phyloP scores from a whole-genome alignment of 192 early-diverging fungal genomes.

The Thamnidium elegans region DNA sequence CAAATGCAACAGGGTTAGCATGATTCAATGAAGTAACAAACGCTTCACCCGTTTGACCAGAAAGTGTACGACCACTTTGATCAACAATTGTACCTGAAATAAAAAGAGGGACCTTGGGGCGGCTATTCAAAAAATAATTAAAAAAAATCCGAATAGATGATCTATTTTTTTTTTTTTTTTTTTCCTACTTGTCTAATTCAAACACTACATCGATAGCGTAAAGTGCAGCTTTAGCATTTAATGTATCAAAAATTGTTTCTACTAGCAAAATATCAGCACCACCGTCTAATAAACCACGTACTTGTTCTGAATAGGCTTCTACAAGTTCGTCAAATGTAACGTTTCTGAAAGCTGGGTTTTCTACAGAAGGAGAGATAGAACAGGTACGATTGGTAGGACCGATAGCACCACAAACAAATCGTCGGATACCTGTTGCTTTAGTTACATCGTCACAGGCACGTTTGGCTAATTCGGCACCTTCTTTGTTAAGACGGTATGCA shows the following conservation, averaged over 20 bases:
- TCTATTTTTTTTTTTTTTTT: background rate
- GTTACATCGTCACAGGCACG: conserved; percentile 73
- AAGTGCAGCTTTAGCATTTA: conserved; percentile 95
- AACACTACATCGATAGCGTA: conserved; percentile 89
- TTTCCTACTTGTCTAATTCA: conserved; percentile 68
- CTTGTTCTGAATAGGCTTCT: conserved; percentile 87
- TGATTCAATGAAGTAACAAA: conserved; percentile 86
- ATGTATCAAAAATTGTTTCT: conserved; percentile 96
- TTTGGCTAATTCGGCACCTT: conserved; percentile 80
- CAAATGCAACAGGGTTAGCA: conserved; percentile 81
- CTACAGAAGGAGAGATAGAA: conserved; percentile 96
- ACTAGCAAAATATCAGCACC: conserved; percentile 91
- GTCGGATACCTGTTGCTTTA: conserved; percentile 57
- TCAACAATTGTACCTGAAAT: conserved; percentile 96
- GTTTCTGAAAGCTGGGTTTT: conserved; percentile 93
- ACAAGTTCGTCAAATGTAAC: conserved; percentile 94
- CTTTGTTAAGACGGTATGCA: conserved; percentile 93
- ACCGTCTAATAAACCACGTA: conserved; percentile 88
- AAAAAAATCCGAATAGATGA: conserved; percentile 29
- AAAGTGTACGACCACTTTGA: conserved; percentile 92
- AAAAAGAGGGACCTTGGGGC: conserved; percentile 62
- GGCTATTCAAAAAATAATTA: conserved; percentile 18
- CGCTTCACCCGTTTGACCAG: conserved; percentile 95
- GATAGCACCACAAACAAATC: conserved; percentile 87
- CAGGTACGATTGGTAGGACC: conserved; percentile 94